These are phyloP conservation scores for Lizonia empirigonia DNA, from an alignment of 2,329 filamentous ascomycete genomes.

Conservation along the genomic window DNA sequence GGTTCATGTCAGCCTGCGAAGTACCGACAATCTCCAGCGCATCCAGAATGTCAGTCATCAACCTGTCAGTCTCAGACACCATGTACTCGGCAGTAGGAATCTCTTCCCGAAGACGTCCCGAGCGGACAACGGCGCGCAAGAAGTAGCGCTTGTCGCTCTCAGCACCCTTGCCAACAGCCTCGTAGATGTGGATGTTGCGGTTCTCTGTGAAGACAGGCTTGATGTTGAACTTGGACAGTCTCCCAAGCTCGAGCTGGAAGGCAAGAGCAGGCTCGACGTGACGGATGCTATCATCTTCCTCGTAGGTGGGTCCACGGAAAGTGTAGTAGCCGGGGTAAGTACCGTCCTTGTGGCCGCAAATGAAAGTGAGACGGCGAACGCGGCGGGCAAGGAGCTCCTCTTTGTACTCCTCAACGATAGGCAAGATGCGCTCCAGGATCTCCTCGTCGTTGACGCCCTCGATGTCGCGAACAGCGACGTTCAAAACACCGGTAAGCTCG, in stretches of 20 bases:
- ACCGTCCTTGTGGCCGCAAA: slow-evolving; percentile 92
- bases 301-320: slow-evolving; percentile 89
- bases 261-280: slow-evolving; percentile 95
- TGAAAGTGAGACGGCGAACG: slow-evolving; percentile 91
- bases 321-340: slow-evolving; percentile 98
- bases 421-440: slow-evolving; percentile 74
- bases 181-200: slow-evolving; percentile 98
- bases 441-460: slow-evolving; percentile 84
- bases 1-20: slow-evolving; percentile 98
- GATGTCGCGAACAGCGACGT: slow-evolving; percentile 86
- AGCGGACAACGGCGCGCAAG: slow-evolving; percentile 91
- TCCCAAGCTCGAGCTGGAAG: slow-evolving; percentile 96
- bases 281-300: slow-evolving; percentile 93
- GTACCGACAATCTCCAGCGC: slow-evolving; percentile 98
- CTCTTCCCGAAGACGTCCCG: slow-evolving; percentile 92
- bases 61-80: slow-evolving; percentile 92
- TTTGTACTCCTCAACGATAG: slow-evolving; percentile 79
- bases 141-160: slow-evolving; percentile 99
- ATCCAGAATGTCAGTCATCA: slow-evolving; percentile 97
- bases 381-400: slow-evolving; percentile 80
- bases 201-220: slow-evolving; percentile 99
- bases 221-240: slow-evolving; percentile 96
- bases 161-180: slow-evolving; percentile 91
- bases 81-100: slow-evolving; percentile 99
- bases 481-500: slow-evolving; percentile 89